Conservation (phyloP, 176 grass and related monocot species). For the Carex pumila region DNA sequence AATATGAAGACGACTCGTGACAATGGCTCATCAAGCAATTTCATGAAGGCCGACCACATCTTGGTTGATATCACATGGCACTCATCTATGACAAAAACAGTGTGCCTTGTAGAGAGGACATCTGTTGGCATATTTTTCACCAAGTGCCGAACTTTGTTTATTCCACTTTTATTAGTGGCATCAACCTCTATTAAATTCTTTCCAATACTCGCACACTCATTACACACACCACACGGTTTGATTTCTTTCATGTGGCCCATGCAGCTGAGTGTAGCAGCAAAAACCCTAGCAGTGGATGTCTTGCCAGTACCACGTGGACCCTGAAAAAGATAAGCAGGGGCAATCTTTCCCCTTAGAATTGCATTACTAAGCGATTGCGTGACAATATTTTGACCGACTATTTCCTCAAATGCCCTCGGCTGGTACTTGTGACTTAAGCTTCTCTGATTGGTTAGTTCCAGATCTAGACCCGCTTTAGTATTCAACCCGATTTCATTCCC, state of each 20-base stretch:
- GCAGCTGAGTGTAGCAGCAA: conserved; percentile 61
- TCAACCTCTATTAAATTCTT: conserved; percentile 61
- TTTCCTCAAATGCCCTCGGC: conserved; percentile 75
- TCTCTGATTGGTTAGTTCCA: conserved; percentile 37
- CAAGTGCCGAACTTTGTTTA: conserved; percentile 45
- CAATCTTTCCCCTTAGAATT: conserved; percentile 58
- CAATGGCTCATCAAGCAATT: conserved; percentile 81
- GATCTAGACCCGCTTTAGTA: conserved; percentile 15
- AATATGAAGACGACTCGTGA: conserved; percentile 83
- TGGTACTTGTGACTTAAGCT: conserved; percentile 92
- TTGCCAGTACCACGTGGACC: conserved; percentile 91
- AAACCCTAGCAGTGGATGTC: conserved; percentile 71
- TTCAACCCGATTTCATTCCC: conserved; percentile 22
- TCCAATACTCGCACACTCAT: conserved; percentile 51
- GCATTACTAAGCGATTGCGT: conserved; percentile 79
- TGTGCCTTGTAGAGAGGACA: conserved; percentile 59
- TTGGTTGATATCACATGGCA: conserved; percentile 89
- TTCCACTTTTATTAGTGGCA: conserved; percentile 55
- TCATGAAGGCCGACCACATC: conserved; percentile 81
- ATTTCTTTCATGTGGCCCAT: conserved; percentile 35
- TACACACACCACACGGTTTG: conserved; percentile 75
- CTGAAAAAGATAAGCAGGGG: conserved; percentile 85
- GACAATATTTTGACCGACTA: conserved; percentile 79
- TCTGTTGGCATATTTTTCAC: conserved; percentile 75
- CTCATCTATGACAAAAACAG: conserved; percentile 81